Conservation (phyloP, 768 basidiomycete genomes). For the Leccinum incarnatum region DNA sequence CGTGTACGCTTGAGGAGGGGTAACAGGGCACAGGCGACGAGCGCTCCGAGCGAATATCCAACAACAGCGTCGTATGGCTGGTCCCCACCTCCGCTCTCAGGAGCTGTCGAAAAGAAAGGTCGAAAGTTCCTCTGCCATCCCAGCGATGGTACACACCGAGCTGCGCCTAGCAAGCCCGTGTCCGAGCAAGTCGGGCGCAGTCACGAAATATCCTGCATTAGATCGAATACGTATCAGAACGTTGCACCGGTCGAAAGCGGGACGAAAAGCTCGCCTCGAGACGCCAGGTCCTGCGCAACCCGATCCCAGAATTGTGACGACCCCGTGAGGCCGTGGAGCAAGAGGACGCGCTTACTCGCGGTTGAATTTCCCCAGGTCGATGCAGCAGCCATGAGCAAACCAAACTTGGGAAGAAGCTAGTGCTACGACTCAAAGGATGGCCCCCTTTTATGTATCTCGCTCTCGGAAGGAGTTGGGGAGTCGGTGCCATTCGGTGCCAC, state of each 20-base stretch:
- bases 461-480: neutral
- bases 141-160: constrained; percentile 13
- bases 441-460: neutral
- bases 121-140: constrained; percentile 13
- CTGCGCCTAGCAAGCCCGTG: constrained; percentile 13
- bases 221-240: neutral
- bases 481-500: neutral
- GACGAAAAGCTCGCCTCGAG: constrained; percentile 12
- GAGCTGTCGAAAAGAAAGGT: constrained; percentile 4
- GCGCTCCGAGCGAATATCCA: constrained; percentile 21
- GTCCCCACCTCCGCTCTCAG: neutral
- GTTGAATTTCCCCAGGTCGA: constrained; percentile 19
- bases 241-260: neutral
- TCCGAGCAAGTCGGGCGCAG: constrained; percentile 24
- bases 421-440: neutral
- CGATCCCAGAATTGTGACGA: constrained; percentile 17
- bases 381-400: neutral
- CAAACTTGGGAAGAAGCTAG: neutral
- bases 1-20: constrained; percentile 10
- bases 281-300: constrained; percentile 14
- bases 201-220: constrained; percentile 22
- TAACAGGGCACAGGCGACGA: constrained; percentile 14
- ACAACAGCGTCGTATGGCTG: constrained; percentile 14
- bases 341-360: constrained; percentile 14
- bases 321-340: constrained; percentile 20